These are phyloP conservation scores for Asclepias syriaca DNA, from an alignment of 257 asterid species.

Conservation along the genomic window DNA sequence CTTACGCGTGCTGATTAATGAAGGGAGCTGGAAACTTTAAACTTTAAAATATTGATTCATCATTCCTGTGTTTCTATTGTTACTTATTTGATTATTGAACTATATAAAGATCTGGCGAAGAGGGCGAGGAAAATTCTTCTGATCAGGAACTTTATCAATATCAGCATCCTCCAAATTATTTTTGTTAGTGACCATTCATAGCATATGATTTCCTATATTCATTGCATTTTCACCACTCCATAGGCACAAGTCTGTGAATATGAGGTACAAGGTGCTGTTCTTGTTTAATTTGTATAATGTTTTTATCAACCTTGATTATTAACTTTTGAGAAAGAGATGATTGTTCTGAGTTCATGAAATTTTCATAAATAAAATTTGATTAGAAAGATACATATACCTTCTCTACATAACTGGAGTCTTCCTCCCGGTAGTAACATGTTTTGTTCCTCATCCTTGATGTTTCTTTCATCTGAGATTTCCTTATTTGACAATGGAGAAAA, in stretches of 20 bases:
- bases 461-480: neutral
- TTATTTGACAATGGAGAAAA: neutral
- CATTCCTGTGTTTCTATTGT: too few species aligned
- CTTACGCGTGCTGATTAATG: too few species aligned
- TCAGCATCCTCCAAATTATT: neutral
- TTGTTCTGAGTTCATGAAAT: neutral
- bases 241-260: neutral
- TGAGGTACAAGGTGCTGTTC: neutral
- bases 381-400: neutral
- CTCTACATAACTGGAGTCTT: neutral
- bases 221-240: neutral
- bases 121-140: neutral
- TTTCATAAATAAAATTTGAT: neutral
- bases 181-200: neutral
- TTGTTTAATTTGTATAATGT: neutral
- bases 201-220: neutral
- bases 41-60: too few species aligned
- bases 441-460: neutral
- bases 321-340: neutral
- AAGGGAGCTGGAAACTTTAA: neutral
- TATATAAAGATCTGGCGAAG: too few species aligned
- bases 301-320: neutral
- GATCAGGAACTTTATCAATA: neutral
- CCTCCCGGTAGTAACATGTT: neutral
- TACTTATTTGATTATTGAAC: too few species aligned